A percentile compares a stretch with the other conserved stretches of the same genome.
These are phyloP conservation scores for Gynochthodes officinalis DNA, from an alignment of 257 asterid species.

Conservation along the genomic window DNA sequence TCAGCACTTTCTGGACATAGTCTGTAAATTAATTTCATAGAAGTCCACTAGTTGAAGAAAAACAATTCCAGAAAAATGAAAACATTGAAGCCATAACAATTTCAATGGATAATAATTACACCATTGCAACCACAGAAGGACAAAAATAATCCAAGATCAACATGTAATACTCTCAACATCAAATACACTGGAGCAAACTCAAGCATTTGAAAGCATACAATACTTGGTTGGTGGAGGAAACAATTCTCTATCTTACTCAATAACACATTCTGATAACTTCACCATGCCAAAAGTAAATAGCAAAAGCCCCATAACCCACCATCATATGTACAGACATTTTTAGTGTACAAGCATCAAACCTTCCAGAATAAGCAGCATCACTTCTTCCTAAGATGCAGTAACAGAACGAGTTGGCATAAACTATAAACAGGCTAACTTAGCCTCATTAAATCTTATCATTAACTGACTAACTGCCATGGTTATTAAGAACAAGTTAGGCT, in stretches of 20 bases:
- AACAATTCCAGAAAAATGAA: neutral
- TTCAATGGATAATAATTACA: neutral
- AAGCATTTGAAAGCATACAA: neutral
- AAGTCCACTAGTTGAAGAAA: neutral
- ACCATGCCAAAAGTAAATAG: neutral
- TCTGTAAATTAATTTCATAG: neutral
- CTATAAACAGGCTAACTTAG: neutral
- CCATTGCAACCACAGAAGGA: neutral
- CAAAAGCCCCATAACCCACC: neutral
- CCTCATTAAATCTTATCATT: neutral
- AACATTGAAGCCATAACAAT: neutral
- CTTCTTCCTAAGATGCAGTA: neutral
- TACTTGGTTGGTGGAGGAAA: neutral
- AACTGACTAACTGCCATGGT: neutral
- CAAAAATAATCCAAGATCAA: neutral
- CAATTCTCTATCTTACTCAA: neutral
- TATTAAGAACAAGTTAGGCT: neutral
- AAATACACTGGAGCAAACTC: neutral
- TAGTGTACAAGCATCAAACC: neutral
- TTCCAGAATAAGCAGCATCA: neutral
- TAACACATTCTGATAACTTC: too few species aligned
- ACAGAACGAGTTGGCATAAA: neutral
- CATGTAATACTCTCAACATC: neutral
- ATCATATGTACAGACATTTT: neutral
- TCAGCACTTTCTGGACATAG: neutral